Conservation (phyloP, 768 basidiomycete genomes). For the Clathrus columnatus region DNA sequence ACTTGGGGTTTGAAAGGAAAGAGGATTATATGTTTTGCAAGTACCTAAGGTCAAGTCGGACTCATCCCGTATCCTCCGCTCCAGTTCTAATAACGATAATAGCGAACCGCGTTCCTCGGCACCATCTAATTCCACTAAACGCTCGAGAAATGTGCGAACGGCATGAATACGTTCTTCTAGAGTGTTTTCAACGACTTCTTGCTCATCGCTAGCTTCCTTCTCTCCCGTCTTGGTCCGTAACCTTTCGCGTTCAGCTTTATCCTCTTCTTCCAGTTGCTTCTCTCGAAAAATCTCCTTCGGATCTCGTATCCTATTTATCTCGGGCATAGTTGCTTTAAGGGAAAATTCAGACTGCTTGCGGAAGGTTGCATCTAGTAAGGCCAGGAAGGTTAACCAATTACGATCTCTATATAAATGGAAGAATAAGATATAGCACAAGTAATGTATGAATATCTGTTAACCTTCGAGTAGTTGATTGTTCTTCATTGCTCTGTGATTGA, state of each 20-base stretch:
- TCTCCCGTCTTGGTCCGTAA: neutral
- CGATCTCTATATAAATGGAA: conserved; percentile 48
- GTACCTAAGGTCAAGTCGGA: conserved; percentile 16
- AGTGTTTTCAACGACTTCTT: conserved; percentile 31
- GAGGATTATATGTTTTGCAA: conserved; percentile 38
- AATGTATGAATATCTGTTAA: conserved; percentile 1
- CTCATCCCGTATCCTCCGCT: conserved; percentile 44
- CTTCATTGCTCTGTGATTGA: conserved; percentile 20
- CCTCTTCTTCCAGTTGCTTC: conserved; percentile 11
- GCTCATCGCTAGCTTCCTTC: conserved; percentile 19
- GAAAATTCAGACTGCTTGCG: conserved; percentile 21
- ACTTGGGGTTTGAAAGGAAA: neutral
- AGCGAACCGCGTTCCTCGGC: conserved; percentile 63
- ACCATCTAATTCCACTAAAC: conserved; percentile 58
- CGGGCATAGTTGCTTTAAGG: conserved; percentile 16
- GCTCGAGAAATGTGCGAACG: conserved; percentile 42
- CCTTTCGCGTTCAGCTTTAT: conserved; percentile 10
- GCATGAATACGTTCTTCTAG: conserved; percentile 19
- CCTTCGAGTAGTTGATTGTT: conserved; percentile 20
- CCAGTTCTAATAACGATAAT: conserved; percentile 70
- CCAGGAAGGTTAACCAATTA: conserved; percentile 80
- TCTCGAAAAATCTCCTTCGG: conserved; percentile 10
- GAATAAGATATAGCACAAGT: conserved; percentile 5
- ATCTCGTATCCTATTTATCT: conserved; percentile 5
- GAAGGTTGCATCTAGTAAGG: conserved; percentile 64